Evolutionary conservation across 768 basidiomycete species (phyloP).

Genomic region (Hericium coralloides): DNA sequence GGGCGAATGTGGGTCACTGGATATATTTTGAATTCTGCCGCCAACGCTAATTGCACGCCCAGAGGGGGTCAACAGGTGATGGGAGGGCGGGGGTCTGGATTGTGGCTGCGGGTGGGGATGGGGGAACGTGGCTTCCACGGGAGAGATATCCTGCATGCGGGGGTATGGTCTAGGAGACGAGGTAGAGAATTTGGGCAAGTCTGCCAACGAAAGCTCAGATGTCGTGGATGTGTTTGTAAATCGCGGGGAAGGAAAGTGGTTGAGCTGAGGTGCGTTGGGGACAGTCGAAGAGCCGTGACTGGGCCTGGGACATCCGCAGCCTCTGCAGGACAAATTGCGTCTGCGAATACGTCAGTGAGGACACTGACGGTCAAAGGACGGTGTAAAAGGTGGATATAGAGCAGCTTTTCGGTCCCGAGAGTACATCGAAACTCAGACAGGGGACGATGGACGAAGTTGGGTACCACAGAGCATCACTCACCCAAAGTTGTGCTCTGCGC

Average conservation of each 20-base stretch:
- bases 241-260: constrained; percentile 19
- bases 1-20: constrained; percentile 57
- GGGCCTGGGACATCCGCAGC: constrained; percentile 56
- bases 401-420: constrained; percentile 8
- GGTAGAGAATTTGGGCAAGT: too few relatives aligned
- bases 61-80: constrained; percentile 68
- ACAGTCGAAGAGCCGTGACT: constrained; percentile 21
- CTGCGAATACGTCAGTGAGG: constrained; percentile 29
- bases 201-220: too few relatives aligned
- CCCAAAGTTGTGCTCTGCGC: constrained; percentile 83
- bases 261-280: constrained; percentile 16
- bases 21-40: constrained; percentile 75
- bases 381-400: constrained; percentile 2
- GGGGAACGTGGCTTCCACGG: constrained; percentile 7
- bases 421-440: constrained; percentile 19
- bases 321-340: constrained; percentile 70
- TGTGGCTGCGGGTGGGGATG: constrained; percentile 7
- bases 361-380: neutral
- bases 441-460: constrained; percentile 8
- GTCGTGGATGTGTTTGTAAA: constrained; percentile 5
- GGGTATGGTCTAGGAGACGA: neutral
- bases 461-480: constrained; percentile 31
- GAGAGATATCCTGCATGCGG: neutral
- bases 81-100: neutral
- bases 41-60: constrained; percentile 70